Evolutionary conservation across 495 filamentous ascomycete genomes (phyloP).

Genomic region (Pseudomonodictys pantanalensis): DNA sequence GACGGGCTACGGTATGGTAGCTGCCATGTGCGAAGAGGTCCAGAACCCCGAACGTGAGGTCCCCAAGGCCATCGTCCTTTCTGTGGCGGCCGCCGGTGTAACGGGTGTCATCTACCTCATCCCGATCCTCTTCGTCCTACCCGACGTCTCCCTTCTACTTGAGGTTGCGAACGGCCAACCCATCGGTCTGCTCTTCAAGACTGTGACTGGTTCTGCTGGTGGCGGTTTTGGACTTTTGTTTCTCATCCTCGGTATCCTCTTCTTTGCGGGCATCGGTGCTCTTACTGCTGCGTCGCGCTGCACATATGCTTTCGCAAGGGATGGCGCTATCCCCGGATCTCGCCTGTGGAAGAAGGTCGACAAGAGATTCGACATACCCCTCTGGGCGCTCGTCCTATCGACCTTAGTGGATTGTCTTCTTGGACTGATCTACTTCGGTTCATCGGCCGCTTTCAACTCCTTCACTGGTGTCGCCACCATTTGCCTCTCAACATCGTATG

Average conservation of each 20-base stretch:
- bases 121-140: conserved; percentile 62
- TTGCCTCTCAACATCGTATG: conserved; percentile 61
- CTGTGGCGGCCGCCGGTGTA: conserved; percentile 56
- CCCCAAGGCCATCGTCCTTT: conserved; percentile 59
- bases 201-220: conserved; percentile 55
- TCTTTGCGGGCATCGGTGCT: conserved; percentile 59
- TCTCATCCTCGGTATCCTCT: conserved; percentile 65
- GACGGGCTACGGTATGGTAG: conserved; percentile 62
- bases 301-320: conserved; percentile 61
- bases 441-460: conserved; percentile 60
- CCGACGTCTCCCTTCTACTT: conserved; percentile 50
- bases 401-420: conserved; percentile 54
- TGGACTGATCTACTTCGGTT: conserved; percentile 63
- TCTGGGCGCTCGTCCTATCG: conserved; percentile 57
- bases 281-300: conserved; percentile 59
- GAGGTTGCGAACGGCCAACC: conserved; percentile 57
- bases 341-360: conserved; percentile 60
- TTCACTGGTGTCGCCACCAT: conserved; percentile 68
- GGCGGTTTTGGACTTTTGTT: conserved; percentile 73
- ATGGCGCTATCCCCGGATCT: conserved; percentile 67
- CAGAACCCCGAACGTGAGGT: conserved; percentile 56
- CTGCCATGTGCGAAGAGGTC: conserved; percentile 49
- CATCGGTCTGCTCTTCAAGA: conserved; percentile 56
- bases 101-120: conserved; percentile 61
- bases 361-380: conserved; percentile 54